These are phyloP conservation scores for Chimonanthus praecox DNA, from an alignment of 164 flowering plant species.

Conservation along the genomic window DNA sequence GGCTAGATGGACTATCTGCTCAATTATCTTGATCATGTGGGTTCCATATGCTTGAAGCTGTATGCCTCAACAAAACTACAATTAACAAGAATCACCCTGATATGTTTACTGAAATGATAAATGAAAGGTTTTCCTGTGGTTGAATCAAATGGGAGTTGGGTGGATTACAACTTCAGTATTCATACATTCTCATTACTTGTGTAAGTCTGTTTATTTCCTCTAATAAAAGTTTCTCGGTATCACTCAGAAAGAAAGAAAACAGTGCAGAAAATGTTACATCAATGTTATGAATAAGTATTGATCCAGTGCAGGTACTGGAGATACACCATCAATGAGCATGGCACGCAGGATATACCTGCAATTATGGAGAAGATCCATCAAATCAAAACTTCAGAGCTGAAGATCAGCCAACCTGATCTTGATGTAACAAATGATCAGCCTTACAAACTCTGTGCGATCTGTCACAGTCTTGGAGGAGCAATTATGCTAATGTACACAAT, in stretches of 20 bases:
- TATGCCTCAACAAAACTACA: not conserved
- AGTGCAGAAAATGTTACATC: not conserved
- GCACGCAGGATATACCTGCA: constrained; percentile 84
- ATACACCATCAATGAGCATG: constrained; percentile 93
- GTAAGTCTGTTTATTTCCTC: too few species aligned
- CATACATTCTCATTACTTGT: too few species aligned
- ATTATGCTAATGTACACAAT: constrained; percentile 77
- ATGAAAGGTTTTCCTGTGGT: too few species aligned
- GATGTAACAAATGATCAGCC: constrained; percentile 60
- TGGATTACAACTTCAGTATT: too few species aligned
- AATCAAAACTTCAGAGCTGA: constrained; percentile 69
- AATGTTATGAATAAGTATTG: not conserved
- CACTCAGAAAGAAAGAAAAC: too few species aligned
- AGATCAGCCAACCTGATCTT: constrained; percentile 24
- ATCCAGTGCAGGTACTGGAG: constrained; percentile 72
- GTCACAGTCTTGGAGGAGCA: constrained; percentile 97
- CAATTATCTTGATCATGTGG: not conserved
- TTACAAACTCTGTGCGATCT: constrained; percentile 75
- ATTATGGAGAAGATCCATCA: constrained; percentile 85
- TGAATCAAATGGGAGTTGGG: too few species aligned
- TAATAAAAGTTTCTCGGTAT: too few species aligned
- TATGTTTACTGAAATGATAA: not conserved
- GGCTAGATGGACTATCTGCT: too few species aligned
- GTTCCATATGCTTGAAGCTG: not conserved
- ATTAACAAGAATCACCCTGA: not conserved